Percentiles rank a stretch among this genome's conserved stretches.
These are phyloP conservation scores for Volvox carteri DNA, from an alignment of 163 green algal species.

Conservation along the genomic window DNA sequence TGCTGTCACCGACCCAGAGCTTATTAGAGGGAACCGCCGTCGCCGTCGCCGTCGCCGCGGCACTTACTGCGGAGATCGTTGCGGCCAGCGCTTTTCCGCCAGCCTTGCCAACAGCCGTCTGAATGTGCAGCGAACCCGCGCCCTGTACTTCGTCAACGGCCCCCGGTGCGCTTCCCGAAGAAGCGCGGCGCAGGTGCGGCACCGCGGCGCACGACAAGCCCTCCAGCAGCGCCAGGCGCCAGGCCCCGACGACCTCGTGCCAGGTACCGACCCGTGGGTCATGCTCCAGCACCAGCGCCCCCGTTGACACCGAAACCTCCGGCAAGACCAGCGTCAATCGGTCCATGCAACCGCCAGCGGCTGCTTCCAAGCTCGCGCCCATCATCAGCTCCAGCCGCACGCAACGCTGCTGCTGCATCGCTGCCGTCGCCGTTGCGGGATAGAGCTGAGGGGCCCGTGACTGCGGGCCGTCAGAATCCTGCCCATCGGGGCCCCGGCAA, in stretches of 20 bases:
- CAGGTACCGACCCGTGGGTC: conserved; percentile 42
- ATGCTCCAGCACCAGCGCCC: conserved; percentile 28
- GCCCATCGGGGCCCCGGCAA: no score
- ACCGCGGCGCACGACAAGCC: conserved; percentile 48
- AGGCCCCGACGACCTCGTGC: conserved; percentile 8
- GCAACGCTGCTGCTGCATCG: conserved; percentile 15
- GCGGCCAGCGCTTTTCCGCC: no score
- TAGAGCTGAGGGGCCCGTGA: not conserved
- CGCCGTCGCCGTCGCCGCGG: no score
- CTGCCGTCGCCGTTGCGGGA: not conserved
- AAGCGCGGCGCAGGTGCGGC: conserved; percentile 25
- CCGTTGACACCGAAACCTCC: conserved; percentile 26
- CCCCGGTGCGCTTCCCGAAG: no score
- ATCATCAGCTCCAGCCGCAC: conserved; percentile 15
- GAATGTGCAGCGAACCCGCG: not conserved
- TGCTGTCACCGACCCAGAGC: no score
- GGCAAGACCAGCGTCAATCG: conserved; percentile 39
- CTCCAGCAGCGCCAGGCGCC: conserved; percentile 44
- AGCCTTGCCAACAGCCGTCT: no score
- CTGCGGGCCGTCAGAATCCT: not conserved
- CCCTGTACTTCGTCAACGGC: not conserved
- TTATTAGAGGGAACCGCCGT: no score
- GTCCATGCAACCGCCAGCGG: conserved; percentile 19
- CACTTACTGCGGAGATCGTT: no score
- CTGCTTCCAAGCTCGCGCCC: conserved; percentile 37